Conservation (phyloP, 441 rosid genomes). For the Gossypium davidsonii region DNA sequence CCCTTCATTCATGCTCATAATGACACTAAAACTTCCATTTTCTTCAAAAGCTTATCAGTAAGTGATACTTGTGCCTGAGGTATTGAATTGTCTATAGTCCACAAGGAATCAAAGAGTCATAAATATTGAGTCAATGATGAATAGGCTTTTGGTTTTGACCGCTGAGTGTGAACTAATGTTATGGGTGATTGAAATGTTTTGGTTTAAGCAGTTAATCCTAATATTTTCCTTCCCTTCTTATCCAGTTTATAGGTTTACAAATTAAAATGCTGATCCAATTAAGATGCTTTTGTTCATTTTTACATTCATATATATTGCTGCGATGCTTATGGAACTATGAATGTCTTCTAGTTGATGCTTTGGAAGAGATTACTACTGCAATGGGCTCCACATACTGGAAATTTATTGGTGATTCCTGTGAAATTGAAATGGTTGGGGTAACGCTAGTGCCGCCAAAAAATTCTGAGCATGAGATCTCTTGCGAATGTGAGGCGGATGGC, state of each 20-base stretch:
- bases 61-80: neutral
- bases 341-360: conserved; percentile 46
- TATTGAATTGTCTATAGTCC: neutral
- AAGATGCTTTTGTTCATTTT: neutral
- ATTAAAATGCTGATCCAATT: neutral
- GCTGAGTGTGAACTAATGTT: neutral
- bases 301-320: neutral
- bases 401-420: conserved; percentile 50
- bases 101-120: neutral
- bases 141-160: neutral
- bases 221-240: neutral
- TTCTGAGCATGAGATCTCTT: conserved; percentile 30
- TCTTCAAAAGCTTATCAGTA: neutral
- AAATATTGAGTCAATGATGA: neutral
- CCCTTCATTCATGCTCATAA: neutral
- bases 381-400: conserved; percentile 58
- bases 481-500: conserved; percentile 39
- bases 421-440: conserved; percentile 40
- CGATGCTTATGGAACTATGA: conserved; percentile 19
- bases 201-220: neutral
- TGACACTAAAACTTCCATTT: neutral
- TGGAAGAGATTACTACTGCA: conserved; percentile 39
- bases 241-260: neutral
- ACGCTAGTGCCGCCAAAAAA: conserved; percentile 30
- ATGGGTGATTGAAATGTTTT: neutral